A percentile compares a stretch with the other conserved stretches of the same genome.
phyloP scores from a whole-genome alignment of 176 grass and related monocot genomes.

The Melocanna baccifera region DNA sequence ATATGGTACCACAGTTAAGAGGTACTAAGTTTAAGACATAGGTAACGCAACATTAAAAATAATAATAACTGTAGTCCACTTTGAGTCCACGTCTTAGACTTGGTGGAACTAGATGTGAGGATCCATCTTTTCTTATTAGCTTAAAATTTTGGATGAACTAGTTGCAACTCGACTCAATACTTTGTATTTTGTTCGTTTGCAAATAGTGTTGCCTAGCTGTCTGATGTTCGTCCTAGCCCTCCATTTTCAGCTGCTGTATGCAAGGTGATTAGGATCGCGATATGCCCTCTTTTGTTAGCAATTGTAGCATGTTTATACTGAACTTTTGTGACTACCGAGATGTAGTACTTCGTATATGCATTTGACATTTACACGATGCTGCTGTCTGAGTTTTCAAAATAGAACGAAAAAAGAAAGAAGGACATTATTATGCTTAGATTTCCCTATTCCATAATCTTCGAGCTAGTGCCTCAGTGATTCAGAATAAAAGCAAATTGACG shows the following conservation, averaged over 20 bases:
- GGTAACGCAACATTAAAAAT: too few species aligned
- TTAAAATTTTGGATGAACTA: too few species aligned
- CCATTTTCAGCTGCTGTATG: constrained; percentile 1
- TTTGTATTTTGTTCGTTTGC: constrained; percentile 26
- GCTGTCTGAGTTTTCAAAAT: background rate
- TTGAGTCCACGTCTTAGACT: too few species aligned
- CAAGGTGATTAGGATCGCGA: background rate
- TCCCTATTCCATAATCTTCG: constrained; percentile 20
- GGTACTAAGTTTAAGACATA: too few species aligned
- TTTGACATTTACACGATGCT: background rate
- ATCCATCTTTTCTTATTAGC: too few species aligned
- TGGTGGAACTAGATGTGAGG: too few species aligned
- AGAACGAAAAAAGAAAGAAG: background rate
- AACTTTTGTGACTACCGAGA: background rate
- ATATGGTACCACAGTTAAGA: too few species aligned
- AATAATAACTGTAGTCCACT: too few species aligned
- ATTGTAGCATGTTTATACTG: background rate
- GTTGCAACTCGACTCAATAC: too few species aligned
- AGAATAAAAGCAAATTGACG: constrained; percentile 31
- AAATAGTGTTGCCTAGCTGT: constrained; percentile 36
- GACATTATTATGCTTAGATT: constrained; percentile 16
- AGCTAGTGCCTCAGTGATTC: constrained; percentile 16
- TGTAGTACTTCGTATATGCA: background rate
- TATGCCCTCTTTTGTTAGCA: background rate
- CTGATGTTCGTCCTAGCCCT: constrained; percentile 13